These are phyloP conservation scores for Tylopilus sp. DNA, from an alignment of 1,284 basidiomycete species.

Conservation along the genomic window DNA sequence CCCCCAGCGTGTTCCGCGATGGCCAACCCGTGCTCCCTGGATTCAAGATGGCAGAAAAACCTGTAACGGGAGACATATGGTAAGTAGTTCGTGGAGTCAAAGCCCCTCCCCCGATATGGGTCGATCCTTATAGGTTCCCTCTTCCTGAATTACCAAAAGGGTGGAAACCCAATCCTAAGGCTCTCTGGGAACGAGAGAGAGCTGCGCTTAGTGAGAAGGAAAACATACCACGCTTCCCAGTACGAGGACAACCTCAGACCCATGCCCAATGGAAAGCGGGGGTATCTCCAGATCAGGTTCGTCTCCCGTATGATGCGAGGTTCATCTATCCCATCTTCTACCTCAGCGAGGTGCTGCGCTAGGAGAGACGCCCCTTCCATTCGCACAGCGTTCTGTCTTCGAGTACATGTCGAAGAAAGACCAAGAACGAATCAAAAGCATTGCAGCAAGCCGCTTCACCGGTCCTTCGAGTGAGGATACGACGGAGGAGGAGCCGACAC, in stretches of 20 bases:
- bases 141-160: conserved; percentile 74
- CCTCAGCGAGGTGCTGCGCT: conserved; percentile 74
- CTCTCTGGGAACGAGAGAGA: conserved; percentile 65
- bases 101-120: conserved; percentile 8
- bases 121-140: conserved; percentile 59
- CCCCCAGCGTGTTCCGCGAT: conserved; percentile 58
- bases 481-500: conserved; percentile 19
- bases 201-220: conserved; percentile 48
- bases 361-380: conserved; percentile 73
- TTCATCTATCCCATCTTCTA: conserved; percentile 1
- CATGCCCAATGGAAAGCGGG: conserved; percentile 52
- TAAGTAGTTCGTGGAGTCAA: conserved; percentile 35
- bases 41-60: conserved; percentile 68
- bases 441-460: conserved; percentile 40
- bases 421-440: conserved; percentile 74
- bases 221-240: conserved; percentile 26
- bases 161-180: conserved; percentile 82
- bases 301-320: conserved; percentile 12
- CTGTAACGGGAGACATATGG: conserved; percentile 73
- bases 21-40: conserved; percentile 72
- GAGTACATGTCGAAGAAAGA: conserved; percentile 93
- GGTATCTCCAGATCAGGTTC: conserved; percentile 69
- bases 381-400: conserved; percentile 78
- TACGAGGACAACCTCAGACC: conserved; percentile 27
- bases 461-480: conserved; percentile 24